Evolutionary conservation across 2,329 filamentous ascomycete species (phyloP), one percentile per base, ranked within the genome.

Genomic region (Neoarthrinium moseri): DNA sequence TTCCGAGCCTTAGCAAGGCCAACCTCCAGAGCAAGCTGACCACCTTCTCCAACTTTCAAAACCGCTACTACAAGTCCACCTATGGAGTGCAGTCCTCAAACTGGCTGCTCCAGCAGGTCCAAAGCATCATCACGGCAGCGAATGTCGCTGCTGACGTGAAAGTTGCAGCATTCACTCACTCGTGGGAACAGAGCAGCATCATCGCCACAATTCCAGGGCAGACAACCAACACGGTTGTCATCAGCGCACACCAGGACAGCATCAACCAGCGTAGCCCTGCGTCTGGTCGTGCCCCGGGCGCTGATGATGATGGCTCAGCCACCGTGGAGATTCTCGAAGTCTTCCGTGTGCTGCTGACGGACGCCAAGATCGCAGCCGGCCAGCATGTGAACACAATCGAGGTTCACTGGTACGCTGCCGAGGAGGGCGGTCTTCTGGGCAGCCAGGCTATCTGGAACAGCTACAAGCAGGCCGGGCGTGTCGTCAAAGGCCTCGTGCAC

Each of bases 351-450:
- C 73, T 92, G 11, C 73, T 91, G 42, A 76, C 77, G 46, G 80
- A 84, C 27, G 69, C 81, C 7, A 74, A 80, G 33, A 75, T 91
- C 45, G 69, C 80, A 4, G 70, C 74, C 17, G 86, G 85, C 32
- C 74, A 80, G 48, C 81, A 77, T 6, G 68, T 78, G 49, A 91
- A 92, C 64, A 90, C 87, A 0, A 68, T 94, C 48, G 89, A 94
- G 67, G 92, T 92, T 64, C 87, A 92, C 64, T 94, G 87, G 87
- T 92, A 91, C 66, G 84, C 83, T 3, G 89, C 87, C 1, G 89
- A 94, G 57, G 89, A 94, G 62, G 87, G 84, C 8, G 89, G 89
- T 13, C 72, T 94, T 33, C 77, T 92, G 1, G 89, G 89, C 40
- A 87, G 83, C 47, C 85, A 88, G 23, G 68, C 65, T 20, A 65